Evolutionary conservation across 2,329 filamentous ascomycete genomes (phyloP), one percentile per base, ranked within the genome.

Genomic region (Raffaelea albimanens): DNA sequence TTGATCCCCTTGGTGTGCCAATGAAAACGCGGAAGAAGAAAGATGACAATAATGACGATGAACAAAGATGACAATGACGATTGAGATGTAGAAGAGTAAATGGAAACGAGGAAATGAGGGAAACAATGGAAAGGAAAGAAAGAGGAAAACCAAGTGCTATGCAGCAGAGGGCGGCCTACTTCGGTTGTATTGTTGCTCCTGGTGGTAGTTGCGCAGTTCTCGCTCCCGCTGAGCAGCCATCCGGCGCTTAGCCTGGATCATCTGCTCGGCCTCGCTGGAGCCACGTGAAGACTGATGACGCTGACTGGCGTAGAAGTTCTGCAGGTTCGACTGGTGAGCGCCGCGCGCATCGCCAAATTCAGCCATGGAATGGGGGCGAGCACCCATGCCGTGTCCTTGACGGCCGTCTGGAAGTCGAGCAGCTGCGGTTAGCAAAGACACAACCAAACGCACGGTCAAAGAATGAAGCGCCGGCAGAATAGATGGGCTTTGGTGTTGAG

Each of bases 171-270:
- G 78, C 69, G 82, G 82, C 85, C 82, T 87, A 97, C 93, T 96
- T 87, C 91, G 84, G 77, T 97, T 95, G 73, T 95, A 97, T 82
- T 98, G 93, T 80, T 98, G 93, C 80, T 98, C 93, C 73, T 96
- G 94, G 73, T 98, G 93, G 73, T 97, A 95, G 72, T 97, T 98
- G 70, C 93, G 88, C 69, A 98, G 83, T 75, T 98, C 93, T 70
- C 91, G 87, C 77, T 98, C 93, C 70, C 93, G 87, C 73, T 97
- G 93, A 67, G 93, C 93, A 63, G 93, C 93, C 87, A 97, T 94
- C 76, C 91, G 86, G 74, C 93, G 88, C 80, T 97, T 97, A 61
- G 89, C 90, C 81, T 97, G 93, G 78, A 95, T 87, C 82, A 96
- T 88, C 73, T 96, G 90, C 73, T 97, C 93, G 67, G 89, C 87